phyloP scores from a whole-genome alignment of 2,329 filamentous ascomycete genomes.

The Diaporthe vaccinii region DNA sequence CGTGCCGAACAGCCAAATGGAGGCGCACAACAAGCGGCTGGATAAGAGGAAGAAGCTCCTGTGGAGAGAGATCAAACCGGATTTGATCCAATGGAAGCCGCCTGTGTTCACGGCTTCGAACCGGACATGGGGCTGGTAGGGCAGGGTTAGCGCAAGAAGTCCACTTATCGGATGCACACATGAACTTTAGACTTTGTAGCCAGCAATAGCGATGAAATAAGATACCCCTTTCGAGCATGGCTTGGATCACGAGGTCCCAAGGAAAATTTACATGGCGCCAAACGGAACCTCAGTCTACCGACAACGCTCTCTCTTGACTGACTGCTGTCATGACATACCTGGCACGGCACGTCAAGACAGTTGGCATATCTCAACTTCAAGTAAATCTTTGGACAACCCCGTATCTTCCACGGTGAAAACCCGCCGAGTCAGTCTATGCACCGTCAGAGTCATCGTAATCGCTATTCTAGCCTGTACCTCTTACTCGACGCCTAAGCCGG shows the following conservation, averaged over 20 bases:
- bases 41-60: constrained; percentile 86
- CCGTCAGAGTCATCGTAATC: not conserved
- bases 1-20: constrained; percentile 85
- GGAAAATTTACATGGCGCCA: not conserved
- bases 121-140: constrained; percentile 94
- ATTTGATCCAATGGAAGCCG: constrained; percentile 92
- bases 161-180: not conserved
- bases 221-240: constrained; percentile 41
- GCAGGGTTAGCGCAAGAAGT: constrained; percentile 60
- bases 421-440: not conserved
- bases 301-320: not conserved
- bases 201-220: constrained; percentile 14
- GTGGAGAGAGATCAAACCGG: constrained; percentile 81
- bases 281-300: not conserved
- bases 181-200: constrained; percentile 8
- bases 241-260: no score
- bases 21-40: constrained; percentile 84
- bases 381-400: not conserved
- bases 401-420: not conserved
- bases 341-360: not conserved
- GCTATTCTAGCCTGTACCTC: not conserved
- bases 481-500: not conserved
- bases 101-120: constrained; percentile 92
- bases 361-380: not conserved
- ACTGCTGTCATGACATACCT: not conserved